These are phyloP conservation scores for Coniosporium tulheliwenetii DNA, from an alignment of 2,329 filamentous ascomycete genomes.

Conservation along the genomic window DNA sequence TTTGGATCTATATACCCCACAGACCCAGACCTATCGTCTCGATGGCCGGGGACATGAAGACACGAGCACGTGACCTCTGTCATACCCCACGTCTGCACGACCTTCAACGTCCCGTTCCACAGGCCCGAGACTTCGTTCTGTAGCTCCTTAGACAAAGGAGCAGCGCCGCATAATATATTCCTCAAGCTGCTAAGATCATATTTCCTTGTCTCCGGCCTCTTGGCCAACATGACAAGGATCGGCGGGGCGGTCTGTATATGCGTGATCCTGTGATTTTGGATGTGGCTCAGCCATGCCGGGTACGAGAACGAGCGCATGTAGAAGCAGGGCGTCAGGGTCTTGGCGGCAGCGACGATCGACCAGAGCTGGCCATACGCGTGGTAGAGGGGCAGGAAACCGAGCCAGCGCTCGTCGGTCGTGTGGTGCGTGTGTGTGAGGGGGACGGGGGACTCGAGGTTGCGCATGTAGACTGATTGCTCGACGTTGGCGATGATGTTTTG, in stretches of 20 bases:
- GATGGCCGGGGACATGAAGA: constrained; percentile 18
- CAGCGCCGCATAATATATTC: constrained; percentile 21
- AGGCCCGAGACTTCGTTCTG: constrained; percentile 20
- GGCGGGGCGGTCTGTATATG: constrained; percentile 23
- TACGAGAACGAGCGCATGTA: constrained; percentile 25
- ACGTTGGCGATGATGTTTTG: constrained; percentile 25
- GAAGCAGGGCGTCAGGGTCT: constrained; percentile 16
- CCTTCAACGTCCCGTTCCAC: constrained; percentile 13
- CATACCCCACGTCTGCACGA: constrained; percentile 23
- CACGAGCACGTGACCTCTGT: constrained; percentile 17
- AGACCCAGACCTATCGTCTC: constrained; percentile 16
- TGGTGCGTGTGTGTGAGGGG: constrained; percentile 2
- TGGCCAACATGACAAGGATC: constrained; percentile 21
- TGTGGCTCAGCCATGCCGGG: constrained; percentile 15
- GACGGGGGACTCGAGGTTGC: constrained; percentile 16
- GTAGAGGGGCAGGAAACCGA: constrained; percentile 18
- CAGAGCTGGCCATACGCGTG: constrained; percentile 21
- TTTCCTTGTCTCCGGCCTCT: constrained; percentile 16
- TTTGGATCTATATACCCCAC: constrained; percentile 20
- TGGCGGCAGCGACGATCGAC: constrained; percentile 20
- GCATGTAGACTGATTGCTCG: constrained; percentile 22
- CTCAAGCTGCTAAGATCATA: constrained; percentile 17
- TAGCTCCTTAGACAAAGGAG: constrained; percentile 20
- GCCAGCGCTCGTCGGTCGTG: constrained; percentile 15
- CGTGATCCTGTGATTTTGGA: constrained; percentile 20